Percentiles rank a stretch among this genome's conserved stretches.
These are phyloP conservation scores for Quercus rubra DNA, from an alignment of 306 rosid genomes.

Conservation along the genomic window DNA sequence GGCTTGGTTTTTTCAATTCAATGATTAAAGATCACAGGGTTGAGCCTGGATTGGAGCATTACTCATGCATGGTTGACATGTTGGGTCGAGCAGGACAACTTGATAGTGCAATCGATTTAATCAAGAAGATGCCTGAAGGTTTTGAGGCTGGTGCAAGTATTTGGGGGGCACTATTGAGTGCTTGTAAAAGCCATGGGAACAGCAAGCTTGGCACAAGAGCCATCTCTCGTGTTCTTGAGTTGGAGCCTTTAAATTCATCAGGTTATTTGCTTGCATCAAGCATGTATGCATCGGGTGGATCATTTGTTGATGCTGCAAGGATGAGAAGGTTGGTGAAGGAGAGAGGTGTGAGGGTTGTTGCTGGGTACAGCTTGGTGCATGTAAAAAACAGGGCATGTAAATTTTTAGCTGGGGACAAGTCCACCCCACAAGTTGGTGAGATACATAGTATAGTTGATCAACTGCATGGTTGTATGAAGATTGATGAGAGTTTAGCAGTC, in stretches of 20 bases:
- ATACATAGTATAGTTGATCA: slow-evolving; percentile 13
- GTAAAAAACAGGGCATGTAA: slow-evolving; percentile 22
- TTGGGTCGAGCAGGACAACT: slow-evolving; percentile 44
- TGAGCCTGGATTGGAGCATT: slow-evolving; percentile 35
- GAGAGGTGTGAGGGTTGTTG: slow-evolving; percentile 35
- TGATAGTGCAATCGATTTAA: slow-evolving; percentile 32
- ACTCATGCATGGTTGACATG: slow-evolving; percentile 47
- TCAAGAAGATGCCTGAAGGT: slow-evolving; percentile 32
- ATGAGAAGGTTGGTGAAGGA: slow-evolving; percentile 39
- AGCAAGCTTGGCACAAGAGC: slow-evolving; percentile 23
- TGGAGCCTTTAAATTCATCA: slow-evolving; percentile 33
- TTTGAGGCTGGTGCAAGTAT: slow-evolving; percentile 29
- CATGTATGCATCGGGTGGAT: slow-evolving; percentile 31
- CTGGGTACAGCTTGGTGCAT: slow-evolving; percentile 43
- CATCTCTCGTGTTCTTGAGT: slow-evolving; percentile 20
- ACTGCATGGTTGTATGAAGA: slow-evolving; percentile 34
- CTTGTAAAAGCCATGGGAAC: slow-evolving; percentile 36
- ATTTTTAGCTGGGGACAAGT: slow-evolving; percentile 42
- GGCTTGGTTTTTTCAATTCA: slow-evolving; percentile 30
- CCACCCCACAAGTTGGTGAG: slow-evolving; percentile 24
- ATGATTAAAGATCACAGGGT: slow-evolving; percentile 30
- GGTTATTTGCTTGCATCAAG: slow-evolving; percentile 40
- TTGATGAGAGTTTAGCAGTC: slow-evolving; percentile 2
- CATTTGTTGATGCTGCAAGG: slow-evolving; percentile 27
- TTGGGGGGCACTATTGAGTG: slow-evolving; percentile 44